Conservation (phyloP, 1,284 basidiomycete genomes). For the Erythrobasidium hasegawianum region DNA sequence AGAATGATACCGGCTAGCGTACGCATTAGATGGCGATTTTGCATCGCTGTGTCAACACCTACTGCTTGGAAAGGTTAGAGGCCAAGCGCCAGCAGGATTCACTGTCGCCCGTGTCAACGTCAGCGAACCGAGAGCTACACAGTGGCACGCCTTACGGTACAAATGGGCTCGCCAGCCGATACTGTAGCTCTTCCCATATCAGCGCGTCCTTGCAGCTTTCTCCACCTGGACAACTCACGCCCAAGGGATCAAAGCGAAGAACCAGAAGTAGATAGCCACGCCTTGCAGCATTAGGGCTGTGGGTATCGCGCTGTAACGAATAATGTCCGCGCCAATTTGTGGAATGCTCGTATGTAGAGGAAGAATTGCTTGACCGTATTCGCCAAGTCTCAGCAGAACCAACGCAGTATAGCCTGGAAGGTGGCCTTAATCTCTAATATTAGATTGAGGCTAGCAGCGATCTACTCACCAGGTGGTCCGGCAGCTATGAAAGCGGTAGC, state of each 20-base stretch:
- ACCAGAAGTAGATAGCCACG: conserved; percentile 11
- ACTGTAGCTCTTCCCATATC: neutral
- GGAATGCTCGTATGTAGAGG: conserved; percentile 12
- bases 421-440: too few relatives aligned
- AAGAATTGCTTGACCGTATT: neutral
- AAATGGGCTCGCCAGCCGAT: conserved; percentile 17
- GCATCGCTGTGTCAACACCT: too few relatives aligned
- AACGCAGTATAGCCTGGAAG: conserved; percentile 13
- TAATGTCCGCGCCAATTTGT: conserved; percentile 6
- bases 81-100: conserved; percentile 27
- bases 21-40: too few relatives aligned
- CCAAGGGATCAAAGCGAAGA: conserved; percentile 22
- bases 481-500: conserved; percentile 17
- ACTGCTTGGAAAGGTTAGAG: conserved; percentile 19
- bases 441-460: too few relatives aligned
- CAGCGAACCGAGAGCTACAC: too few relatives aligned
- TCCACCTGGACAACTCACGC: too few relatives aligned
- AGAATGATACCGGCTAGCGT: conserved; percentile 15
- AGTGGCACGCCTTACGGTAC: conserved; percentile 1
- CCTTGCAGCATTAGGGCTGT: conserved; percentile 18
- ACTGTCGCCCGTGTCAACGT: too few relatives aligned
- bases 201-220: too few relatives aligned
- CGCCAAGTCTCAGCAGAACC: conserved; percentile 12
- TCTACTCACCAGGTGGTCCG: neutral
- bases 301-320: conserved; percentile 11